Evolutionary conservation across 306 rosid genomes (phyloP), one percentile per base, ranked within the genome.

Genomic region (Fragaria iinumae): DNA sequence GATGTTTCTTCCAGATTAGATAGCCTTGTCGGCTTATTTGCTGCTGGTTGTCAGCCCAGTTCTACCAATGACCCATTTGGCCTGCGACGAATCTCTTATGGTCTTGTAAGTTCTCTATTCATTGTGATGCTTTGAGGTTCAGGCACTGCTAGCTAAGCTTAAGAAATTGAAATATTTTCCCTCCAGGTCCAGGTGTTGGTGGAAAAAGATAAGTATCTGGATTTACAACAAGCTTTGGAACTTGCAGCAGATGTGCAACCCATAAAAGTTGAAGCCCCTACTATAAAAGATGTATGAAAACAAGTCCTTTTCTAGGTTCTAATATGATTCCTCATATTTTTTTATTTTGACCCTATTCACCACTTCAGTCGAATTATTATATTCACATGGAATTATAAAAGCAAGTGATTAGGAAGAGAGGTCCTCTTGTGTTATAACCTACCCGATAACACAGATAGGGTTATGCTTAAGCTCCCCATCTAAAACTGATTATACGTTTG

Each of bases 31-130:
- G 97, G 98, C 78, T 87, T 94, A 83, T 91, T 94, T 87, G 82
- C 96, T 66, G 95, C 93, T 41, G 98, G 97, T 14, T 91, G 97
- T 83, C 97, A 91, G 90, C 97, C 98, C 74, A 90, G 91, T 86
- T 91, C 98, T 66, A 71, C 93, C 63, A 94, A 83, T 81, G 98
- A 94, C 71, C 95, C 93, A 44, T 94, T 91, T 88, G 97, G 97
- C 76, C 87, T 91, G 80, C 82, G 96, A 72, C 88, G 98, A 90
- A 92, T 92, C 78, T 90, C 98, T 44, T 90, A 94, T 88, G 96
- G 96, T 80, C 98, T 94, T 76, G 98, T 94, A 85, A 88, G 98
- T 84, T 80, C 10, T 57, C 18, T 78, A 23, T 71, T 82, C 8
- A 38, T 79, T 32, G 25, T 41, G 78, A 84, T n/a, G 21, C 72